A percentile compares a stretch with the other conserved stretches of the same genome.
Evolutionary conservation across 2,329 filamentous ascomycete species (phyloP).

Genomic region (Penicillium nordicum): DNA sequence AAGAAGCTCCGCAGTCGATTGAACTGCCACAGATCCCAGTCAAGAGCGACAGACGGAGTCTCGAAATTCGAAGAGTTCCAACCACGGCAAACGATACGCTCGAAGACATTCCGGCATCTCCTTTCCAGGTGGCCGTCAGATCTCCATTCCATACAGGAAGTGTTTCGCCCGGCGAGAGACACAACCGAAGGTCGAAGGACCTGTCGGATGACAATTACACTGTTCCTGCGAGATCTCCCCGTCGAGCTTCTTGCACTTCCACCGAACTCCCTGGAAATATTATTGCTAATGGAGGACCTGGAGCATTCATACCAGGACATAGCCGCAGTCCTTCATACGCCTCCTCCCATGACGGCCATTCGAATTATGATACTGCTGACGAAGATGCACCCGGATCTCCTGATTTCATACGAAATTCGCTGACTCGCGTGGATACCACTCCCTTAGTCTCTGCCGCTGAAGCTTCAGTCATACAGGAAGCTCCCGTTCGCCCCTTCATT

Average conservation of each 20-base stretch:
- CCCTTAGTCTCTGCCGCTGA: not conserved
- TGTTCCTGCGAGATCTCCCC: slow-evolving; percentile 2
- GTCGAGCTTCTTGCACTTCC: not conserved
- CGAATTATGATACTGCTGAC: slow-evolving; percentile 34
- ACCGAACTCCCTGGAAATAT: not conserved
- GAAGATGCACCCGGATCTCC: slow-evolving; percentile 23
- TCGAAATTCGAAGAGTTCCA: slow-evolving; percentile 3
- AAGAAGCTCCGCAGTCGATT: not conserved
- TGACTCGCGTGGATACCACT: not conserved
- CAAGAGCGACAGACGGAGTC: slow-evolving; percentile 3
- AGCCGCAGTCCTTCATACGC: slow-evolving; percentile 15
- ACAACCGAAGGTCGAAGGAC: not conserved
- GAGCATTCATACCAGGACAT: slow-evolving; percentile 2
- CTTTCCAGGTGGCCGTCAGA: slow-evolving; percentile 1
- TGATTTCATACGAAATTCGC: not conserved
- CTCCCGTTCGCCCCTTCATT: not conserved
- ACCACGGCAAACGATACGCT: not conserved
- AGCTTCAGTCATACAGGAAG: not conserved
- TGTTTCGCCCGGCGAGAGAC: not conserved
- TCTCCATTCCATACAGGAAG: slow-evolving; percentile 7
- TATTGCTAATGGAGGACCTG: not conserved
- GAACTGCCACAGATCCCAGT: not conserved
- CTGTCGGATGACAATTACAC: not conserved
- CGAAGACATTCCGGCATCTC: not conserved
- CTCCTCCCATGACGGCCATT: slow-evolving; percentile 21